Evolutionary conservation across 2,329 filamentous ascomycete species (phyloP), one percentile per base, ranked within the genome.

Genomic region (Byssothecium circinans): DNA sequence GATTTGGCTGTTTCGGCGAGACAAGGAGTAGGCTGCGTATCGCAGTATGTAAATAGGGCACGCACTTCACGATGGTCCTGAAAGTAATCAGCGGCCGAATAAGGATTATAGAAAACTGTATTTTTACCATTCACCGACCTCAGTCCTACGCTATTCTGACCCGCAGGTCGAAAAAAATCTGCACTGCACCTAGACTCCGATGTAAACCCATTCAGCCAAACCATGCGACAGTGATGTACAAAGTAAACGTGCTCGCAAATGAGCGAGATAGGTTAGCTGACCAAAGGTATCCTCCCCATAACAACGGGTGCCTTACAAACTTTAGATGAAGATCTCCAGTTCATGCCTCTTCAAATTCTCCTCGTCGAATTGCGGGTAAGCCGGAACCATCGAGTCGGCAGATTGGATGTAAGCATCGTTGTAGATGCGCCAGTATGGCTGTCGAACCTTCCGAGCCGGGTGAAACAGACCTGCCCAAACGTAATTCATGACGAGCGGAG

Each of bases 391-490:
- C 22, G 90, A 84, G 72, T 99, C 94, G 15, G 92, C 92, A 25
- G 82, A 85, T 67, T 95, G 89, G 39, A 97, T 92, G 68, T 99
- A 99, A 3, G 91, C 90, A 70, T 96, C 91, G 64, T 99, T 99
- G 76, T 96, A 96, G 35, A 99, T 77, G 49, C 94, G 81, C 92
- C 94, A 99, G 75, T 97, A 99, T 17, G 95, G 94, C 54, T 84
- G 86, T 52, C 94, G 83, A 44, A 99, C 94, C 75, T 97, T 97
- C 53, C 94, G 83, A 2, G 94, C 94, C 0, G 94, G 92, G 69
- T 99, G 95, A 80, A 99, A 99, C 15, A 99, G 78, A 15, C 94
- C 94, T 0, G 94, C 92, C 91, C 91, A 97, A 50, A 97, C 87
- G 71, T 99, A 99, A 75, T 99, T 99, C 81, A 99, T 87, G 29